Evolutionary conservation across 768 basidiomycete genomes (phyloP), one percentile per base, ranked within the genome.

Genomic region (Leccinum rimulosum): DNA sequence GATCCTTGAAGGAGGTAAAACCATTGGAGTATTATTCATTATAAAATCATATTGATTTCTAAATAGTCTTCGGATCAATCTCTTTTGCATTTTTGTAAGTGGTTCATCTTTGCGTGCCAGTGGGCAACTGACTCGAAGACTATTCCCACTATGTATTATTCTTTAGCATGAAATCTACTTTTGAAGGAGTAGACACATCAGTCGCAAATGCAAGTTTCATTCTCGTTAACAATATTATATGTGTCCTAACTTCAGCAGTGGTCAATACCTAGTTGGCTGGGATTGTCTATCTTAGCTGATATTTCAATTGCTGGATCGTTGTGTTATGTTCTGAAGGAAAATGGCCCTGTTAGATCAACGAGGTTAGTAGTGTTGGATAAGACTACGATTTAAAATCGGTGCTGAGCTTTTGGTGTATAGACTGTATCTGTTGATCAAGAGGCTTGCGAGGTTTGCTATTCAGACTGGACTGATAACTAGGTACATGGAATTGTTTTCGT

Each of bases 381-480:
- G 4, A 3, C 14, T 2, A 36, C 51, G 4, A 22, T 36, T 36
- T 48, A 12, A 19, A 28, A 43, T 12, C 7, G 6, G 22, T 31
- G 17, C 31, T 35, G 6, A 56, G 11, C 22, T 7, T 36, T 27
- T 17, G 3, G 28, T 51, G 0, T 25, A 3, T 49, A 71, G 70
- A 22, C 51, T 68, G 10, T 40, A 35, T 2, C 36, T 64, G 33
- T 50, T 64, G 40, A 40, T 74, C 36, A 30, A 55, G 35, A 68
- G 27, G 19, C 49, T 72, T 0, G 47, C 33, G 52, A 68, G 10
- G 3, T 66, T 72, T 57, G 61, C 30, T 11, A 59, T 66, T 19
- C 72, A 72, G 22, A 72, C 72, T 61, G 70, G 70, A 6, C 31
- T 68, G 1, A 55, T 70, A 38, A 72, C 72, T 10, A 50, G 68